phyloP scores from a whole-genome alignment of 2,329 filamentous ascomycete species.

The Didymella arachidicola region DNA sequence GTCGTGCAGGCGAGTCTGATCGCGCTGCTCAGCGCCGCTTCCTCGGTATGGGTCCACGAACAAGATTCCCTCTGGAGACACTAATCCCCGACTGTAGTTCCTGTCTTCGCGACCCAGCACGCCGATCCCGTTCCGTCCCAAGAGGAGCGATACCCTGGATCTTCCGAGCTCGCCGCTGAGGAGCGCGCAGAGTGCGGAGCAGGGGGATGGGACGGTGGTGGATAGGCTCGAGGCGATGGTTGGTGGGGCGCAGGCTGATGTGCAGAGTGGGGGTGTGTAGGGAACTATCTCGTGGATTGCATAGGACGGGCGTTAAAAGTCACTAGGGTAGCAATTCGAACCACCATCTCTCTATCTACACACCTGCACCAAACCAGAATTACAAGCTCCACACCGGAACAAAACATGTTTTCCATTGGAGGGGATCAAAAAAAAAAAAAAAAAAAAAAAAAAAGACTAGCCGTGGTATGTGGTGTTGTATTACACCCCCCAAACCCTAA shows the following conservation, averaged over 20 bases:
- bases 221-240: constrained; percentile 18
- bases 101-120: constrained; percentile 73
- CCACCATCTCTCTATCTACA: no score
- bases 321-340: no score
- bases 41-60: constrained; percentile 69
- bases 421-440: no score
- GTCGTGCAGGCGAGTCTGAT: constrained; percentile 89
- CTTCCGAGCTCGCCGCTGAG: constrained; percentile 40
- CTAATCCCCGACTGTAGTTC: constrained; percentile 69
- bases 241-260: constrained; percentile 34
- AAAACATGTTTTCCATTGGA: no score
- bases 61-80: constrained; percentile 1
- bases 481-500: no score
- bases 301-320: no score
- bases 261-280: constrained; percentile 29
- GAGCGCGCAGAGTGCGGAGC: constrained; percentile 5
- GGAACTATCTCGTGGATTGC: no score
- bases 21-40: constrained; percentile 83
- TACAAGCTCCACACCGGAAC: no score
- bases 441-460: not conserved
- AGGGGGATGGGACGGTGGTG: constrained; percentile 33
- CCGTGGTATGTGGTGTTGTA: not conserved
- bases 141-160: constrained; percentile 59
- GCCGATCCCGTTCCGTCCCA: constrained; percentile 68
- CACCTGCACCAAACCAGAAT: no score